Percentiles rank a stretch among this genome's conserved stretches.
phyloP scores from a whole-genome alignment of 2,329 filamentous ascomycete species.

The Rhynchosporium secalis region DNA sequence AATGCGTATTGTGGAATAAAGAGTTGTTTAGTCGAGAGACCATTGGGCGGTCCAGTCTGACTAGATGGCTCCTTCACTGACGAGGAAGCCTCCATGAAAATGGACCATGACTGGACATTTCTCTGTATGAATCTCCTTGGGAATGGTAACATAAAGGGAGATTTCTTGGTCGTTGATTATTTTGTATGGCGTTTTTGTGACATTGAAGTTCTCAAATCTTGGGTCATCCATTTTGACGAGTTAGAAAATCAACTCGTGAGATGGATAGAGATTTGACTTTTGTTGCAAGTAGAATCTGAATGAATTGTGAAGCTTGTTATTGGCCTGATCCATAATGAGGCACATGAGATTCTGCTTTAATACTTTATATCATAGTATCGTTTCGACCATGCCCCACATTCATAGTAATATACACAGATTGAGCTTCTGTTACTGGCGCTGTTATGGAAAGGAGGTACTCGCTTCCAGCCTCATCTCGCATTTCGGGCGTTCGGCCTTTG shows the following conservation, averaged over 20 bases:
- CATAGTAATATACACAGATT: neutral
- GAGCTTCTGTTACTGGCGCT: neutral
- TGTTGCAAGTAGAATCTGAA: neutral
- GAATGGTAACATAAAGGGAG: conserved; percentile 26
- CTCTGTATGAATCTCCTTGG: conserved; percentile 23
- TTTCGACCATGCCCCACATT: neutral
- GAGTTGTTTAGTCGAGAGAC: conserved; percentile 26
- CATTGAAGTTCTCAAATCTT: conserved; percentile 26
- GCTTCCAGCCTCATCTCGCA: neutral
- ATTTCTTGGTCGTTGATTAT: conserved; percentile 30
- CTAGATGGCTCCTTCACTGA: conserved; percentile 25
- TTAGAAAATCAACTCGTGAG: neutral
- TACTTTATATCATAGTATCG: neutral
- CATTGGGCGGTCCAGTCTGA: conserved; percentile 39
- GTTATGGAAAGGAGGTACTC: neutral
- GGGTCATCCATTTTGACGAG: conserved; percentile 11
- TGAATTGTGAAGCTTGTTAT: neutral
- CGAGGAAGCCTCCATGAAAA: conserved; percentile 31
- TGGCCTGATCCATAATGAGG: neutral
- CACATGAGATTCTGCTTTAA: neutral
- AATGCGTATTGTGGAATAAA: conserved; percentile 41
- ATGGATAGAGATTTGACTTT: neutral
- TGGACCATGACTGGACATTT: conserved; percentile 27
- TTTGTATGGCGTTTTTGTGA: conserved; percentile 29
- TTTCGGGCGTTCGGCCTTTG: neutral